Conservation (phyloP, 306 rosid genomes). For the Arachis stenosperma region DNA sequence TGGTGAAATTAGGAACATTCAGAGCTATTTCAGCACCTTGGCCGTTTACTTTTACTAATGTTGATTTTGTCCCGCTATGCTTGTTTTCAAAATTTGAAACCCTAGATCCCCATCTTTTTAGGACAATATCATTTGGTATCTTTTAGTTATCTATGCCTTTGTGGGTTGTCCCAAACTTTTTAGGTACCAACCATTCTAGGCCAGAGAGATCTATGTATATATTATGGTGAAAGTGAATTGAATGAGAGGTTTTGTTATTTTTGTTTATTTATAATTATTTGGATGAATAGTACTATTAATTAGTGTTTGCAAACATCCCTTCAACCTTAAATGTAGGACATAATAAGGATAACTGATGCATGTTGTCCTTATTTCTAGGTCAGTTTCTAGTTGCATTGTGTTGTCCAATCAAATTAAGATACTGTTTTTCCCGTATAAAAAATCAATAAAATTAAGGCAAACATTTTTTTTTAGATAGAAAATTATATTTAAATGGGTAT, state of each 20-base stretch:
- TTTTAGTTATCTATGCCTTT: not conserved
- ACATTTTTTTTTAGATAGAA: not conserved
- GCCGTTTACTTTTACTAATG: not conserved
- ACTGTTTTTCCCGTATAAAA: too few relatives aligned
- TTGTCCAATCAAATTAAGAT: slow-evolving; percentile 1
- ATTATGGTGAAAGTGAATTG: not conserved
- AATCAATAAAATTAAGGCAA: too few relatives aligned
- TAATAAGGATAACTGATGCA: slow-evolving; percentile 15
- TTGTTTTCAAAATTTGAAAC: slow-evolving; percentile 27
- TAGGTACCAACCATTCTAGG: not conserved
- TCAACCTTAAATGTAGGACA: not conserved
- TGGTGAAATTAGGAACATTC: slow-evolving; percentile 6
- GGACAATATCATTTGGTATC: slow-evolving; percentile 27
- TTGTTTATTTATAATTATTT: not conserved
- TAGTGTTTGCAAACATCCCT: not conserved
- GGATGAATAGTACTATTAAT: not conserved
- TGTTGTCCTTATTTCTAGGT: not conserved
- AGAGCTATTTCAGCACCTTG: slow-evolving; percentile 5
- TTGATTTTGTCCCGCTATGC: not conserved
- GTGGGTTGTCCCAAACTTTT: slow-evolving; percentile 8
- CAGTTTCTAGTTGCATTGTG: not conserved
- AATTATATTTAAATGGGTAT: too few relatives aligned
- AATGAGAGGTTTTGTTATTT: not conserved
- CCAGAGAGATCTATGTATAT: not conserved
- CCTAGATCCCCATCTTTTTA: not conserved